Percentiles rank a stretch among this genome's conserved stretches.
Evolutionary conservation across 768 basidiomycete species (phyloP).

Genomic region (Auriscalpium orientale): DNA sequence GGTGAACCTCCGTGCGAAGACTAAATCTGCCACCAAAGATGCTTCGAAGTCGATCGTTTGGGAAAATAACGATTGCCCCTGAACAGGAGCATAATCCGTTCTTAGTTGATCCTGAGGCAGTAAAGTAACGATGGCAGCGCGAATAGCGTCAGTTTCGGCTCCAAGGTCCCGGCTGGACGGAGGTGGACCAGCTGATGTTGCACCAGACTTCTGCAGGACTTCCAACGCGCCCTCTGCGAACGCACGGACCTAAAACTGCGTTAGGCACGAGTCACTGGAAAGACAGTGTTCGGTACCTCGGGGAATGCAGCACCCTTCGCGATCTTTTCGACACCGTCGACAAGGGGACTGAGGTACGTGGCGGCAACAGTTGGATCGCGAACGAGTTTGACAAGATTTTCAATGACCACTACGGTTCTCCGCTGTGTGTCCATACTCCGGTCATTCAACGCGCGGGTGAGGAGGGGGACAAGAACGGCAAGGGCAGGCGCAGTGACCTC

Average conservation of each 20-base stretch:
- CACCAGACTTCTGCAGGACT: slow-evolving; percentile 78
- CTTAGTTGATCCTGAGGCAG: slow-evolving; percentile 44
- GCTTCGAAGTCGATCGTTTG: slow-evolving; percentile 65
- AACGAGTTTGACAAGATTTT: slow-evolving; percentile 96
- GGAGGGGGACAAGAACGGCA: slow-evolving; percentile 88
- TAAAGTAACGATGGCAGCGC: slow-evolving; percentile 49
- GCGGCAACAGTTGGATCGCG: slow-evolving; percentile 87
- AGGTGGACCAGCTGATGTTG: slow-evolving; percentile 64
- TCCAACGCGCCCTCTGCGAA: slow-evolving; percentile 79
- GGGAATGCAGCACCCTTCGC: slow-evolving; percentile 91
- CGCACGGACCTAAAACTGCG: slow-evolving; percentile 64
- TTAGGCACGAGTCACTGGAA: background rate
- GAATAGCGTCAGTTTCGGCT: slow-evolving; percentile 49
- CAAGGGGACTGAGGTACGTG: slow-evolving; percentile 75
- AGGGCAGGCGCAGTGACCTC: slow-evolving; percentile 96
- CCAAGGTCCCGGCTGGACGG: slow-evolving; percentile 64
- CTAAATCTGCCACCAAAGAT: slow-evolving; percentile 69
- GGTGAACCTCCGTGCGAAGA: slow-evolving; percentile 47
- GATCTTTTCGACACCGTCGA: slow-evolving; percentile 87
- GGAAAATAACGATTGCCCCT: slow-evolving; percentile 50
- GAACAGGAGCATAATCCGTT: slow-evolving; percentile 34
- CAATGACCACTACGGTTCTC: slow-evolving; percentile 87
- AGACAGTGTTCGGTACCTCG: slow-evolving; percentile 45
- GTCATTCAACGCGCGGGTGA: slow-evolving; percentile 87
- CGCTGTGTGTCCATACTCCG: slow-evolving; percentile 95